phyloP scores from a whole-genome alignment of 441 rosid genomes.

The Macaranga tanarius region DNA sequence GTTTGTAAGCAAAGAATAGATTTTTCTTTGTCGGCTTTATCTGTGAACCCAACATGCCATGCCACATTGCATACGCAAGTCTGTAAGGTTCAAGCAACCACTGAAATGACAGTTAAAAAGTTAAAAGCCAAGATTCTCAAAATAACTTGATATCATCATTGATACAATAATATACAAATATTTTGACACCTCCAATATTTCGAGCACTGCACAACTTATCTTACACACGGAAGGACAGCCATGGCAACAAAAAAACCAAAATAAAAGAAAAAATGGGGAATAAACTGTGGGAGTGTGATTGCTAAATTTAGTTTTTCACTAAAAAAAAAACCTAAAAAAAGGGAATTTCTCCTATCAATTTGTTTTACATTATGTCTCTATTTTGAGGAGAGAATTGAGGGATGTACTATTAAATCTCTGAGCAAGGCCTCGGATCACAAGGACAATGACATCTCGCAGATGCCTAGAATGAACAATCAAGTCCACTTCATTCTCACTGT shows the following conservation, averaged over 20 bases:
- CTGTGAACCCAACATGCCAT: too few species aligned
- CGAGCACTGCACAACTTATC: slow-evolving; percentile 16
- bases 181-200: not conserved
- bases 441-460: slow-evolving; percentile 71
- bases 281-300: not conserved
- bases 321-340: too few species aligned
- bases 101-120: not conserved
- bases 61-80: too few species aligned
- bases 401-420: slow-evolving; percentile 97
- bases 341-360: not conserved
- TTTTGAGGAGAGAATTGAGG: slow-evolving; percentile 88
- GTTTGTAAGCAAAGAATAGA: not conserved
- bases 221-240: not conserved
- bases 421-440: slow-evolving; percentile 88
- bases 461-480: slow-evolving; percentile 83
- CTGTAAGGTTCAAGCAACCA: not conserved
- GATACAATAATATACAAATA: slow-evolving; percentile 12
- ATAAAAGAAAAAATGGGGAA: not conserved
- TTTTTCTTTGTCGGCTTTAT: not conserved
- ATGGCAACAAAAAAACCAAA: slow-evolving; percentile 9
- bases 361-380: slow-evolving; percentile 45
- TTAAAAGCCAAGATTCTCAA: not conserved
- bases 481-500: slow-evolving; percentile 80
- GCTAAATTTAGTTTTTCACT: not conserved
- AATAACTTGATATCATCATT: slow-evolving; percentile 1